Evolutionary conservation across 2,329 filamentous ascomycete genomes (phyloP).

Genomic region (Colletotrichum sp.): DNA sequence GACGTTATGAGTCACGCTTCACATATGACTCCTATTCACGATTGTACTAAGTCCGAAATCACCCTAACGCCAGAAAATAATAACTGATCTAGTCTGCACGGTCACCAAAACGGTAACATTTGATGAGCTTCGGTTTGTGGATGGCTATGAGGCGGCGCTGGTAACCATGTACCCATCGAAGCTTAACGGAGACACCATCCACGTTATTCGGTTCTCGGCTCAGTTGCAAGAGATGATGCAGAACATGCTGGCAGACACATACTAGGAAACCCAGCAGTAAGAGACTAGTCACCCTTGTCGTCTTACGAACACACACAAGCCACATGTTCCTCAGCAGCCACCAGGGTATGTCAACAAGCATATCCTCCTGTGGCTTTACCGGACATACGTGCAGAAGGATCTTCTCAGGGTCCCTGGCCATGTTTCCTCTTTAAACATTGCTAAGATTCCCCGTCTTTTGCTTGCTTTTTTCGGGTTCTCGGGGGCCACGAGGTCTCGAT

Average conservation of each 20-base stretch:
- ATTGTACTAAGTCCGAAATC: background rate
- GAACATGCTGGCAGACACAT: background rate
- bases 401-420: background rate
- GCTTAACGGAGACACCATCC: background rate
- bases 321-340: background rate
- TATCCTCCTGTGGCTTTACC: background rate
- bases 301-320: background rate
- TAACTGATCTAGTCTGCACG: background rate
- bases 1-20: background rate
- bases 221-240: background rate
- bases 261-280: background rate
- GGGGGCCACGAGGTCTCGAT: background rate
- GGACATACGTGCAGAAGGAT: background rate
- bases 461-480: background rate
- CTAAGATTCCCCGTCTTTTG: background rate
- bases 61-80: background rate
- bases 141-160: background rate
- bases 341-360: background rate
- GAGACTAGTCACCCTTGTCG: background rate
- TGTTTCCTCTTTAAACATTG: background rate
- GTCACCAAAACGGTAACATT: background rate
- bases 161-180: background rate
- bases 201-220: background rate
- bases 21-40: background rate
- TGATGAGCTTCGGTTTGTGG: background rate